These are phyloP conservation scores for Sphaerostilbella broomeana DNA, from an alignment of 2,329 filamentous ascomycete genomes.

Conservation along the genomic window DNA sequence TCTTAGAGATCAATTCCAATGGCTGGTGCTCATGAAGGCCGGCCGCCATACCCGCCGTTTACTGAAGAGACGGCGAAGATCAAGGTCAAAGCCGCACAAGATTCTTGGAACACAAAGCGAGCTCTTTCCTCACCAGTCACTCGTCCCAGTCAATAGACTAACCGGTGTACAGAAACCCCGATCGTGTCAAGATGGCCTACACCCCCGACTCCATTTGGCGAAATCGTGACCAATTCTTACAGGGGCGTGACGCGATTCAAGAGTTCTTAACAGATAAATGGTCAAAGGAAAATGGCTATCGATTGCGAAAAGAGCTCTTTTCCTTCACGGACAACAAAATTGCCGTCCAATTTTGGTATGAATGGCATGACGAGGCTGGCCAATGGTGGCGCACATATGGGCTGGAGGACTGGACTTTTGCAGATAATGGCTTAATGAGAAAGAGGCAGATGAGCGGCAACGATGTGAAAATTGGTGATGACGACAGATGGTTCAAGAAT, in stretches of 20 bases:
- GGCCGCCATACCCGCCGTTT: constrained; percentile 60
- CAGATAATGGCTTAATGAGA: constrained; percentile 60
- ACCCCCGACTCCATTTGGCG: constrained; percentile 74
- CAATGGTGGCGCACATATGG: constrained; percentile 88
- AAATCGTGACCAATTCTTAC: constrained; percentile 65
- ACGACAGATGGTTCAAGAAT: constrained; percentile 62
- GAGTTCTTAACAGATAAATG: constrained; percentile 67
- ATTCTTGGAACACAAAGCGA: constrained; percentile 74
- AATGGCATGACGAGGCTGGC: constrained; percentile 62
- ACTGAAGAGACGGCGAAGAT: constrained; percentile 60
- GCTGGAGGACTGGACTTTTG: constrained; percentile 74
- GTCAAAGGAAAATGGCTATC: constrained; percentile 64
- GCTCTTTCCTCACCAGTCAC: constrained; percentile 10
- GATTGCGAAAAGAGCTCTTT: constrained; percentile 77
- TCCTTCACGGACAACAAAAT: constrained; percentile 68
- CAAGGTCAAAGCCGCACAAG: constrained; percentile 80
- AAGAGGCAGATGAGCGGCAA: constrained; percentile 74
- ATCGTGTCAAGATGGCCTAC: constrained; percentile 62
- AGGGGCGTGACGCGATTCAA: constrained; percentile 61
- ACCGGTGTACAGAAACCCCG: constrained; percentile 48
- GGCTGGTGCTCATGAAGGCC: constrained; percentile 15
- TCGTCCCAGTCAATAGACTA: background rate
- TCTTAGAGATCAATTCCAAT: background rate
- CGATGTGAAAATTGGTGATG: constrained; percentile 56
- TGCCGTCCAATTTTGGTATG: constrained; percentile 88